phyloP scores from a whole-genome alignment of 441 rosid genomes.

The Populus tomentosa region DNA sequence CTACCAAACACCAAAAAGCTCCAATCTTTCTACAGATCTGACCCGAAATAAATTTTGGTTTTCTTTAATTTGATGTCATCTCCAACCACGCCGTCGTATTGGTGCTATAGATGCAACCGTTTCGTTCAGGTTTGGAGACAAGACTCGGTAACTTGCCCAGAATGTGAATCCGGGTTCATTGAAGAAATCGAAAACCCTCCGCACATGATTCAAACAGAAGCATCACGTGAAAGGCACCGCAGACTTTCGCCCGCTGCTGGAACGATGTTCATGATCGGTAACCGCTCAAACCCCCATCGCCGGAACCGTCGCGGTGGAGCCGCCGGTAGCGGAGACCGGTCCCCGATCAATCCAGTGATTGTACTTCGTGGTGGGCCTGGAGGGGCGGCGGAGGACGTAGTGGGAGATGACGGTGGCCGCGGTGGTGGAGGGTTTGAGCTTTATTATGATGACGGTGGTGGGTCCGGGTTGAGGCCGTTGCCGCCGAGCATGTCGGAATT shows the following conservation, averaged over 20 bases:
- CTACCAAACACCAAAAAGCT: background rate
- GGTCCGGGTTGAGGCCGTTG: conserved; percentile 68
- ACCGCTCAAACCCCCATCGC: conserved; percentile 14
- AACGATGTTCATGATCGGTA: conserved; percentile 39
- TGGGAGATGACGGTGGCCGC: conserved; percentile 21
- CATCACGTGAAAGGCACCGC: background rate
- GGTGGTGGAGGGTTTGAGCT: conserved; percentile 54
- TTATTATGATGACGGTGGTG: conserved; percentile 79
- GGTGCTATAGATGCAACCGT: conserved; percentile 83
- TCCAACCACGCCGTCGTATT: conserved; percentile 56
- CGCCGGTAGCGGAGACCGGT: conserved; percentile 48
- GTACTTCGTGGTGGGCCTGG: conserved; percentile 51
- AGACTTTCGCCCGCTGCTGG: conserved; percentile 7
- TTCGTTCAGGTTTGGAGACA: conserved; percentile 52
- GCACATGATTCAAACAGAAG: background rate
- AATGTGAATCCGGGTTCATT: conserved; percentile 77
- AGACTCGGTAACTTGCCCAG: conserved; percentile 56
- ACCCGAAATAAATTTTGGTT: background rate
- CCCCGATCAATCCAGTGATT: conserved; percentile 79
- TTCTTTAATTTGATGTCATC: conserved; percentile 29
- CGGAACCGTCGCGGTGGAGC: conserved; percentile 26
- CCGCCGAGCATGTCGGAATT: conserved; percentile 75
- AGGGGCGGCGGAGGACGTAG: conserved; percentile 16
- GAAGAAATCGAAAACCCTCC: conserved; percentile 51
- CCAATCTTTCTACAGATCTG: background rate